Base-by-base conservation (phyloP, 2,329 filamentous ascomycete species). In the Bipolaris victoriae region DNA sequence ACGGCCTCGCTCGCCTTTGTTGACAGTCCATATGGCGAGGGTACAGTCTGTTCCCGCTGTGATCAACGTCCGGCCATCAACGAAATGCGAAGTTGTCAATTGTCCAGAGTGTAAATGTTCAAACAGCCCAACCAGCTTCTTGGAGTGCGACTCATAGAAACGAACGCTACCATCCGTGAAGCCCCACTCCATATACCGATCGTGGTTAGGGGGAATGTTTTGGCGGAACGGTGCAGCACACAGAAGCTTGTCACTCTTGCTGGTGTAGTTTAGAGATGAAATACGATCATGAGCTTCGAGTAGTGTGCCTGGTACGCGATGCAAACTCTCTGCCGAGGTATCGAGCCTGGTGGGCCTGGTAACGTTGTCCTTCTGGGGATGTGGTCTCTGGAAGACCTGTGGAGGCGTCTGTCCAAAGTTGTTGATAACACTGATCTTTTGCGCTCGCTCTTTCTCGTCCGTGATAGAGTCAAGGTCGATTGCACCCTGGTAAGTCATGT, bases 341-440 rank as follows among this genome's bases (percentile, higher is more conserved):
- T 99, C 94, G 0, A 99, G 81, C 54, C 91, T 85, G 55, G 86
- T 86, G 3, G 84, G 80, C 5, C 86, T 87, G 52, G 87, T 85
- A 20, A 85, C 81, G 4, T 84, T 78, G 54, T 96, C 92, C 13
- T 89, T 86, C n/a, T 85, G 79, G 3, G 90, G 88, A 75, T 99
- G 95, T 11, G 90, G 83, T 57, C 89, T 89, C 43, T 87, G 85
- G 74, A 98, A 99, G 15, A 98, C 90, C 74, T 99, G 96, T 67
- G 96, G 90, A 1, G 96, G 95, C 1, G 96, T 99, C 75, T 99
- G 95, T 0, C 95, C 95, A 76, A 99, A 99, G 68, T 98, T 98
- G 77, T 99, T 94, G 67, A 99, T 98, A 65, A 97, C 96, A 33
- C 92, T 92, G 52, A 97, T 97, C 0, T 92, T 94, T 5, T 94